Percentiles rank a stretch among this genome's conserved stretches.
These are phyloP conservation scores for Secale cereale DNA, from an alignment of 176 grass and related monocot genomes.

Conservation along the genomic window DNA sequence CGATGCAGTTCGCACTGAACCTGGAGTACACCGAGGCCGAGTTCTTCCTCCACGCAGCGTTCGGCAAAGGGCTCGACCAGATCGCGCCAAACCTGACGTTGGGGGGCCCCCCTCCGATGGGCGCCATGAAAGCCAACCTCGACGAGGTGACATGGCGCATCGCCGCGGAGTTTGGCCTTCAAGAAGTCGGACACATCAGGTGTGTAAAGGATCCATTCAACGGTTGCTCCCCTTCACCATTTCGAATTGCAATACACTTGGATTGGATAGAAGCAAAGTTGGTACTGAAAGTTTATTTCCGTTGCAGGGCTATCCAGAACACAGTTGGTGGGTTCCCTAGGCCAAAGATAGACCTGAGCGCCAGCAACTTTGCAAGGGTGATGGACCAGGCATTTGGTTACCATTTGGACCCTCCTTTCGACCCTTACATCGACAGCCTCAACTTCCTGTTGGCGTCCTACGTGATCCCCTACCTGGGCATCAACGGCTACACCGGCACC, in stretches of 20 bases:
- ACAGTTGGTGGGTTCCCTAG: conserved; percentile 60
- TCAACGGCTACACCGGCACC: conserved; percentile 68
- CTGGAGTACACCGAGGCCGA: conserved; percentile 66
- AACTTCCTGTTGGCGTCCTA: conserved; percentile 65
- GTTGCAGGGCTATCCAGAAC: conserved; percentile 51
- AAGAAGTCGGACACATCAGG: conserved; percentile 85
- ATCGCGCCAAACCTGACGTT: conserved; percentile 49
- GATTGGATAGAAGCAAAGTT: no score
- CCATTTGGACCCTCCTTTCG: conserved; percentile 60
- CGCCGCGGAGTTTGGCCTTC: conserved; percentile 54
- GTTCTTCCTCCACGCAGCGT: conserved; percentile 57
- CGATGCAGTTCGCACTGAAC: conserved; percentile 64
- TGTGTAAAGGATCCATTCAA: not conserved
- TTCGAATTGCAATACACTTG: no score
- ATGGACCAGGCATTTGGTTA: conserved; percentile 65
- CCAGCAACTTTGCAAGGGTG: conserved; percentile 47
- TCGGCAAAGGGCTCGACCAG: conserved; percentile 61
- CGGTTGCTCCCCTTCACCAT: no score
- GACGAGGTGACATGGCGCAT: conserved; percentile 42
- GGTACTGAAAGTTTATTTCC: not conserved
- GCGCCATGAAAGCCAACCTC: conserved; percentile 55
- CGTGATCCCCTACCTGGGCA: conserved; percentile 66
- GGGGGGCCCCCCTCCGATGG: conserved; percentile 71
- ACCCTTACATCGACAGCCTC: conserved; percentile 55
- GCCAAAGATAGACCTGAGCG: conserved; percentile 61